Percentiles rank a stretch among this genome's conserved stretches.
Evolutionary conservation across 1,284 basidiomycete species (phyloP).

Genomic region (Rhodotorula glutinis): DNA sequence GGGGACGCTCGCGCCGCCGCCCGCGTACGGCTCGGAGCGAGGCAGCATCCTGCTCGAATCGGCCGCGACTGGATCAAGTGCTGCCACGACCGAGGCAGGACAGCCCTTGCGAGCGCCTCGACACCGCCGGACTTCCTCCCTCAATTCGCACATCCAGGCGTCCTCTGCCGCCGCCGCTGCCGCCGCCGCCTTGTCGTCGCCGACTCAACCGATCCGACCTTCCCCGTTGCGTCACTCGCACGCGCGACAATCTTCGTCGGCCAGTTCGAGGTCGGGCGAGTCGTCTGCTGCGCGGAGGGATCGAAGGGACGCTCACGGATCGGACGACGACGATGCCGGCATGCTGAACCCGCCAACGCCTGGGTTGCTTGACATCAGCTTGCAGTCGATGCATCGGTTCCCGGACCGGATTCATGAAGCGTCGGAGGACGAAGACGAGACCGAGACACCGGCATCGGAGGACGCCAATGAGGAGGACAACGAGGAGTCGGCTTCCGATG

Average conservation of each 20-base stretch:
- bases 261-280: not conserved
- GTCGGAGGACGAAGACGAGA: conserved; percentile 15
- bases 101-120: not conserved
- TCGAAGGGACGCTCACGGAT: not conserved
- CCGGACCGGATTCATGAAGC: conserved; percentile 16
- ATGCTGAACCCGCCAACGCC: conserved; percentile 57
- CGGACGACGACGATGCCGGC: conserved; percentile 29
- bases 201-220: conserved; percentile 36
- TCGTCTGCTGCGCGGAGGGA: conserved; percentile 7
- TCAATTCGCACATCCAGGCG: not conserved
- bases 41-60: conserved; percentile 86
- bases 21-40: conserved; percentile 89
- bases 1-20: conserved; percentile 89
- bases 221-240: conserved; percentile 33
- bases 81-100: not conserved
- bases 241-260: conserved; percentile 7
- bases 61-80: not conserved
- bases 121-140: not conserved
- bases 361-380: conserved; percentile 55
- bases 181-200: conserved; percentile 8
- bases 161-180: not conserved
- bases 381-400: conserved; percentile 46
- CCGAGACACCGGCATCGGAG: not conserved
- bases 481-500: too few relatives aligned
- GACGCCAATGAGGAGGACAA: too few relatives aligned